Conservation (phyloP, 768 basidiomycete genomes). For the Multifurca ochricompacta region DNA sequence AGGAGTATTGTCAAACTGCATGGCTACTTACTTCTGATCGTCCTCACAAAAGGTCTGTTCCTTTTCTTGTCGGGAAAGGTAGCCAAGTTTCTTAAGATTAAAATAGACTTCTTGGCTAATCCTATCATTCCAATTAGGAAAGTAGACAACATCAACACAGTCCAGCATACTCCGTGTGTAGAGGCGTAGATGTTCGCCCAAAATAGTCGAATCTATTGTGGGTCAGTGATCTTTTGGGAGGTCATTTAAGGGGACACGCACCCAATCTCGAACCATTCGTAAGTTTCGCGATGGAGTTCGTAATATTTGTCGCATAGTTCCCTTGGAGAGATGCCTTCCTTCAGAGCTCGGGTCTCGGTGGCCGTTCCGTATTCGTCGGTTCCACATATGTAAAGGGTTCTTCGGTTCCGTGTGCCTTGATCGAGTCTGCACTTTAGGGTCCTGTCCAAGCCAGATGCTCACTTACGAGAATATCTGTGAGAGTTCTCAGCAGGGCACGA, state of each 20-base stretch:
- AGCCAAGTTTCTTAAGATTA: conserved; percentile 70
- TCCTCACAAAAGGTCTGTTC: conserved; percentile 95
- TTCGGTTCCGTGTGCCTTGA: conserved; percentile 67
- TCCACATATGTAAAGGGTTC: conserved; percentile 92
- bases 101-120: conserved; percentile 87
- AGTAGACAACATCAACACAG: background rate
- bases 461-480: conserved; percentile 54
- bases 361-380: conserved; percentile 99
- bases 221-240: background rate
- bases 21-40: conserved; percentile 58
- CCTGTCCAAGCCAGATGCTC: background rate
- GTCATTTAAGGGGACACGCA: conserved; percentile 28
- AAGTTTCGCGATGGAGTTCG: conserved; percentile 81
- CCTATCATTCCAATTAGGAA: conserved; percentile 33
- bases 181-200: conserved; percentile 85
- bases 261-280: conserved; percentile 98
- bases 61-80: conserved; percentile 75
- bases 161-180: conserved; percentile 74
- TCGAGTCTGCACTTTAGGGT: conserved; percentile 9
- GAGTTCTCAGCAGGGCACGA: background rate
- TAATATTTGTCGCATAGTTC: conserved; percentile 90
- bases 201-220: conserved; percentile 84
- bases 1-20: conserved; percentile 3
- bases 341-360: conserved; percentile 93
- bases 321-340: conserved; percentile 72